phyloP scores from a whole-genome alignment of 1,284 basidiomycete species.

The Exobasidium cylindrosporum region DNA sequence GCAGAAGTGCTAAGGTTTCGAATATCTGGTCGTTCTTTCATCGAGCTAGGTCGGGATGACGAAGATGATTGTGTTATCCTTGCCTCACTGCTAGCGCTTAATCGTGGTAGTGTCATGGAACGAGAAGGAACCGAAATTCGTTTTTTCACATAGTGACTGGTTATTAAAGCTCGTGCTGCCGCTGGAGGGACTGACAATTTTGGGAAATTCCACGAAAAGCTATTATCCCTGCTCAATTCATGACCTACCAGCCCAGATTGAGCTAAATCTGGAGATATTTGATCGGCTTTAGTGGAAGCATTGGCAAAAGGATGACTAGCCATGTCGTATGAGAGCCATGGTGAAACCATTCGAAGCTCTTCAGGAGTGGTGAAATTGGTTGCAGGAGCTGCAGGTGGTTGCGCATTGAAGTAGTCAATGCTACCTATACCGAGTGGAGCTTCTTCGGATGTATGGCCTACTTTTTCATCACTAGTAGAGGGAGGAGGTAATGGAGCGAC shows the following conservation, averaged over 20 bases:
- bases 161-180: slow-evolving; percentile 11
- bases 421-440: background rate
- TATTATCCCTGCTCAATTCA: slow-evolving; percentile 15
- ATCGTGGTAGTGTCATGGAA: background rate
- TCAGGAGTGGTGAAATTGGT: background rate
- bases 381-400: background rate
- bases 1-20: background rate
- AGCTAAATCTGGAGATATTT: slow-evolving; percentile 6
- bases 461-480: background rate
- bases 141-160: slow-evolving; percentile 16
- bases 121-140: slow-evolving; percentile 9
- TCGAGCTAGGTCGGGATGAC: background rate
- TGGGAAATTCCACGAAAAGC: slow-evolving; percentile 17
- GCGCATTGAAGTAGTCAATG: background rate
- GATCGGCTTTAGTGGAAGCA: background rate
- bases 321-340: background rate
- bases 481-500: background rate
- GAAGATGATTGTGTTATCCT: too few relatives aligned
- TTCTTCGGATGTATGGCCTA: background rate
- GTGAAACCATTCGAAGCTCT: slow-evolving; percentile 1
- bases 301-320: background rate
- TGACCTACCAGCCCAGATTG: slow-evolving; percentile 5
- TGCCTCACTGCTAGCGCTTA: background rate
- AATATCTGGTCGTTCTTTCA: background rate
- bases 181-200: slow-evolving; percentile 17